A percentile compares a stretch with the other conserved stretches of the same genome.
phyloP scores from a whole-genome alignment of 1,284 basidiomycete species.

The Apiotrichum gamsii region DNA sequence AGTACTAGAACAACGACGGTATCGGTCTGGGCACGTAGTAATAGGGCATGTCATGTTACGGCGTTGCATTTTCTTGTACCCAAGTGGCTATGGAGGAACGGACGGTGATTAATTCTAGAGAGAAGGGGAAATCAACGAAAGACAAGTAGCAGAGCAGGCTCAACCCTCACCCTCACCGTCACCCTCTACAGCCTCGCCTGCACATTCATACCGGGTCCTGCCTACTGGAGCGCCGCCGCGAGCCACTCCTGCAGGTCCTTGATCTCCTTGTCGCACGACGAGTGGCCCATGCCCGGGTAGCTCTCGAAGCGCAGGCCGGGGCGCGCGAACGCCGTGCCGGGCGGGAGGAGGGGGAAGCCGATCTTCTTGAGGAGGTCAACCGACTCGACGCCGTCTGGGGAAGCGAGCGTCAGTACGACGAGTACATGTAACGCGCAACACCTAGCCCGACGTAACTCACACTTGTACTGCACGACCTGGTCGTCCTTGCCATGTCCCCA shows the following conservation, averaged over 20 bases:
- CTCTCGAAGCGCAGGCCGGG: constrained; percentile 48
- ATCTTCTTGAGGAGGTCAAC: constrained; percentile 55
- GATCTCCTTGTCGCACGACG: constrained; percentile 58
- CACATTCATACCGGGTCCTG: too few relatives aligned
- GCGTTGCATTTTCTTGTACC: not conserved
- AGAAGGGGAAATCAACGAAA: too few relatives aligned
- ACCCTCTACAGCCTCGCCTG: too few relatives aligned
- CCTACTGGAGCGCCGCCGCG: constrained; percentile 31
- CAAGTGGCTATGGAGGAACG: too few relatives aligned
- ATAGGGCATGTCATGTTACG: not conserved
- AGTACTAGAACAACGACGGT: too few relatives aligned
- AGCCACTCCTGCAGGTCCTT: constrained; percentile 52
- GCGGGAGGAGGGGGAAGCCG: constrained; percentile 49
- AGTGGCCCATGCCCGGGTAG: constrained; percentile 55
- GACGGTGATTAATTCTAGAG: too few relatives aligned
- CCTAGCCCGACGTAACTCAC: constrained; percentile 26
- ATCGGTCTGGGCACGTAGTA: too few relatives aligned
- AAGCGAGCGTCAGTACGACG: too few relatives aligned
- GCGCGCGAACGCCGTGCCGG: constrained; percentile 33
- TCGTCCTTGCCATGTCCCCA: constrained; percentile 81
- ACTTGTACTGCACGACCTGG: constrained; percentile 58
- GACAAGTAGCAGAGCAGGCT: too few relatives aligned
- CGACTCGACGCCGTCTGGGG: constrained; percentile 51
- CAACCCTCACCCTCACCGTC: too few relatives aligned
- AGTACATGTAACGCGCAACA: too few relatives aligned